Evolutionary conservation across 2,329 filamentous ascomycete genomes (phyloP).

Genomic region (Plectosphaerella cucumerina): DNA sequence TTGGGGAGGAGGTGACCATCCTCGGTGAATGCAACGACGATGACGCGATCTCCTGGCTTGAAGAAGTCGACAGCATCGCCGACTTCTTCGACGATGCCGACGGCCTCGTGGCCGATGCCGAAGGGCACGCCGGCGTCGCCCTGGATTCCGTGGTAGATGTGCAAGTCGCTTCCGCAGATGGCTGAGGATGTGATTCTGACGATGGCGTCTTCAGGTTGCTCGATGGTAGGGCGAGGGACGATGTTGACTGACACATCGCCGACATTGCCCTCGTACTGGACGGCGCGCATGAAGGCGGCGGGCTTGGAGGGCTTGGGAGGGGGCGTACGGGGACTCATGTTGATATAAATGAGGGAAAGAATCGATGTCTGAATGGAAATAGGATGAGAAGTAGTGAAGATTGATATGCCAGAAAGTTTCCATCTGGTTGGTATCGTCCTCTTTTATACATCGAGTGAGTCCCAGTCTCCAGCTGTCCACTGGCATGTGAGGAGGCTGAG

Average conservation of each 20-base stretch:
- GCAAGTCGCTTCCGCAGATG: slow-evolving; percentile 31
- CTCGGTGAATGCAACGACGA: slow-evolving; percentile 23
- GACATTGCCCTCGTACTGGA: slow-evolving; percentile 18
- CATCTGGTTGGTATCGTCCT: no score
- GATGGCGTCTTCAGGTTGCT: slow-evolving; percentile 24
- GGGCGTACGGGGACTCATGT: no score
- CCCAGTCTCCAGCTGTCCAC: no score
- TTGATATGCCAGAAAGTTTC: no score
- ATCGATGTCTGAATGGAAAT: no score
- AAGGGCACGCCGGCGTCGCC: slow-evolving; percentile 15
- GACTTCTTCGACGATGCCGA: slow-evolving; percentile 30
- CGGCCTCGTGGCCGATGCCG: slow-evolving; percentile 33
- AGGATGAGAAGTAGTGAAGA: no score
- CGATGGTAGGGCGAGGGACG: slow-evolving; percentile 12
- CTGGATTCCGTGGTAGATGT: slow-evolving; percentile 23
- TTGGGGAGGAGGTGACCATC: slow-evolving; percentile 4
- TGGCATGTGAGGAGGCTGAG: no score
- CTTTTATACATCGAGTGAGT: no score
- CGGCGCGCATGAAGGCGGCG: slow-evolving; percentile 4
- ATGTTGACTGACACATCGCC: slow-evolving; percentile 12
- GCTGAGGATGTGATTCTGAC: slow-evolving; percentile 27
- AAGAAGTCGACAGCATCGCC: slow-evolving; percentile 28
- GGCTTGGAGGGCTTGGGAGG: no score
- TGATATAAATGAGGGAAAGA: no score
- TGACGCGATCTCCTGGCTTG: slow-evolving; percentile 31